Evolutionary conservation across 2,329 filamentous ascomycete genomes (phyloP), one percentile per base, ranked within the genome.

Genomic region (Alternaria incomplexa): DNA sequence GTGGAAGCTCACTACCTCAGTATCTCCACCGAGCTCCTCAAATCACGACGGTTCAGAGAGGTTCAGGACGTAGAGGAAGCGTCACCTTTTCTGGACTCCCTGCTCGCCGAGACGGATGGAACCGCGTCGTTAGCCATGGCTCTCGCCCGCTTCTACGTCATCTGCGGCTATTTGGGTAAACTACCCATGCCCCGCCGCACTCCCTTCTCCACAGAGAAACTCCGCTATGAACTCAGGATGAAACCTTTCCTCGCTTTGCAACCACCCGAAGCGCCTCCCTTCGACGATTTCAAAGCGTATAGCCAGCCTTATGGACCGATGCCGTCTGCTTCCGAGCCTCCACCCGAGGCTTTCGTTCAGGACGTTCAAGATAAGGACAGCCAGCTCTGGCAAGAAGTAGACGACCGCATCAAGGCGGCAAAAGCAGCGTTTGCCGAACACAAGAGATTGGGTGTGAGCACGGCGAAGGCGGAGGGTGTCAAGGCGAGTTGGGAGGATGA

Each of bases 151-250:
- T 82, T 97, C 20, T 95, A 93, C 79, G 86, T 87, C 0, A 83
- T 89, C 1, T 83, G 96, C 1, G 77, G 83, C 26, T 89, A 91
- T 9, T 83, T 91, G 7, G 68, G 76, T 1, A 72, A 87, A 28
- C 68, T 93, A 69, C 80, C 83, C 54, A 61, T 81, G 0, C 15
- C 86, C 84, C 6, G 78, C 79, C 82, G 88, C 1, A 7, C 8
- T 11, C 89, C 90, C 0, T 96, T 93, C 76, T 88, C 89, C 60
- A 87, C 86, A 15, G 87, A 91, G 61, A 80, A 84, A 30, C 82
- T 93, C 5, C 89, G 93, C 12, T 94, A 96, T 77, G 91, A 96
- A 68, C 82, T 96, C 10, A 91, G 94, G 62, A 96, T 97, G 92
- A 92, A 91, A 72, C 92, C 93, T 0, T 97, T 96, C 73, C 83